Evolutionary conservation across 2,329 filamentous ascomycete genomes (phyloP).

Genomic region (Paecilomyces variotii): DNA sequence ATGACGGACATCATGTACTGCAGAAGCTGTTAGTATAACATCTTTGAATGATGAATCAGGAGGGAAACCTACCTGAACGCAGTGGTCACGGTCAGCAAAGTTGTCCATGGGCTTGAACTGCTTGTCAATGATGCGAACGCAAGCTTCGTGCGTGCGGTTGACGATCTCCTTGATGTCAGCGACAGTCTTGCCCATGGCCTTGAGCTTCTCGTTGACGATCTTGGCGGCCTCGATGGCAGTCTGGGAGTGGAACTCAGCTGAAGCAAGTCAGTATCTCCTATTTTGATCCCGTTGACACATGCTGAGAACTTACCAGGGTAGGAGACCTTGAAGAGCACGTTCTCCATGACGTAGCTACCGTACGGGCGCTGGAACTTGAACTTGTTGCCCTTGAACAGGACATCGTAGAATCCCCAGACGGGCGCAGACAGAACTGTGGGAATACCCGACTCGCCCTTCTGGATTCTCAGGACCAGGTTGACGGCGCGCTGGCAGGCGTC

Average conservation of each 20-base stretch:
- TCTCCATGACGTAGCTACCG: slow-evolving; percentile 99
- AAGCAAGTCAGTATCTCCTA: slow-evolving; percentile 1
- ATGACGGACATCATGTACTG: slow-evolving; percentile 94
- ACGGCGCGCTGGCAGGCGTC: slow-evolving; percentile 95
- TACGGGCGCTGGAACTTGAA: slow-evolving; percentile 96
- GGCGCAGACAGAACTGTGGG: slow-evolving; percentile 89
- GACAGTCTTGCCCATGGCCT: slow-evolving; percentile 77
- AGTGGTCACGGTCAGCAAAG: slow-evolving; percentile 98
- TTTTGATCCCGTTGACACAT: not conserved
- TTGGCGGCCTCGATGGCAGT: slow-evolving; percentile 93
- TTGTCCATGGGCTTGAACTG: slow-evolving; percentile 99
- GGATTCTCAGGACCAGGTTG: slow-evolving; percentile 81
- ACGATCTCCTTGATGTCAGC: slow-evolving; percentile 88
- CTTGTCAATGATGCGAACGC: slow-evolving; percentile 99
- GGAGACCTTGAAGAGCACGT: slow-evolving; percentile 98
- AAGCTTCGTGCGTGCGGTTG: slow-evolving; percentile 96
- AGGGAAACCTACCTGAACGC: slow-evolving; percentile 61
- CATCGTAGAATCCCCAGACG: slow-evolving; percentile 97
- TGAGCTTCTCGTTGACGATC: slow-evolving; percentile 76
- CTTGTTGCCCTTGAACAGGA: slow-evolving; percentile 90
- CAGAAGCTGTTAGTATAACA: slow-evolving; percentile 12
- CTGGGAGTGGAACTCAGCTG: slow-evolving; percentile 95
- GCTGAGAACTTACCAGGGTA: slow-evolving; percentile 65
- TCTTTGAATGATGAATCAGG: not conserved
- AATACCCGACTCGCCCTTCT: slow-evolving; percentile 83